phyloP scores from a whole-genome alignment of 805 yeast genomes.

The Maudiozyma serrabonitensis region DNA sequence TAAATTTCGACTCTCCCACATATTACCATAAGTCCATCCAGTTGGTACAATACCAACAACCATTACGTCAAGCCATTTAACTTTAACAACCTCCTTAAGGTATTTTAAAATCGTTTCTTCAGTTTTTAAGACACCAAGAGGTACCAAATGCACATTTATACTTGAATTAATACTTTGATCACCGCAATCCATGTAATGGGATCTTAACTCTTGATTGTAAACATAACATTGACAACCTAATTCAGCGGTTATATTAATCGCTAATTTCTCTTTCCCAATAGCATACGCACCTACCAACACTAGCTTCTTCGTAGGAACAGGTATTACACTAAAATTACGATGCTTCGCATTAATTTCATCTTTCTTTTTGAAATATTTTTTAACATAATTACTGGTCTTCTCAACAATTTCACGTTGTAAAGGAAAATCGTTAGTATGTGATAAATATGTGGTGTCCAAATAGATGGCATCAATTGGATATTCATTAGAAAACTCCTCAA shows the following conservation, averaged over 20 bases:
- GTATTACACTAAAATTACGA: neutral
- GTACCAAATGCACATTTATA: constrained; percentile 53
- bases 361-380: constrained; percentile 2
- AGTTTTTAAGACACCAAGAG: constrained; percentile 48
- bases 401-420: constrained; percentile 60
- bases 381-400: constrained; percentile 46
- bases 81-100: constrained; percentile 7
- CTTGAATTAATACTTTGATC: neutral
- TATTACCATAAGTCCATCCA: constrained; percentile 67
- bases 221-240: constrained; percentile 45
- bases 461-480: constrained; percentile 50
- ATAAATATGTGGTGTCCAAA: constrained; percentile 86
- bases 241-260: constrained; percentile 48
- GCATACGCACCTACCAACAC: constrained; percentile 74
- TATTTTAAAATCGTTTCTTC: constrained; percentile 24
- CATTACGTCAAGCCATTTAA: constrained; percentile 13
- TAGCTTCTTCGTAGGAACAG: constrained; percentile 6
- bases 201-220: constrained; percentile 6
- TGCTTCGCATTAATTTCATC: neutral
- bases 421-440: constrained; percentile 65
- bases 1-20: constrained; percentile 7
- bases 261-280: constrained; percentile 86
- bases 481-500: constrained; percentile 21
- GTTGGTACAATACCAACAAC: constrained; percentile 78
- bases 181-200: constrained; percentile 2